A percentile compares a stretch with the other conserved stretches of the same genome.
phyloP scores from a whole-genome alignment of 495 filamentous ascomycete species.

The Penicillium soppii region DNA sequence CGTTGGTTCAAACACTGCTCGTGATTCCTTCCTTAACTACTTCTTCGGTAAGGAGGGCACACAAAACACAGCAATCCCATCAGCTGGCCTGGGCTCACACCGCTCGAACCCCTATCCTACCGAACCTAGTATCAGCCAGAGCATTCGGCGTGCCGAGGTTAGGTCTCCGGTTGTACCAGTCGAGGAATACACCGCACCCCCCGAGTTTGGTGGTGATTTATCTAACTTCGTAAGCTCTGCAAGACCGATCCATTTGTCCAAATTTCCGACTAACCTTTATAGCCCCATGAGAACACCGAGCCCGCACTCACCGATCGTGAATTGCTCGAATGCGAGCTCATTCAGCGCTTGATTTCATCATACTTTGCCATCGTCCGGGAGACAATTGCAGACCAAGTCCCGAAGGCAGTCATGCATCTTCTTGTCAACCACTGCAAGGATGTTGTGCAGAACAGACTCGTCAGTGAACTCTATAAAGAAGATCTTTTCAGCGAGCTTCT shows the following conservation, averaged over 20 bases:
- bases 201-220: constrained; percentile 49
- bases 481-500: constrained; percentile 88
- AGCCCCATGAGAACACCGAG: constrained; percentile 53
- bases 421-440: constrained; percentile 98
- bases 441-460: constrained; percentile 92
- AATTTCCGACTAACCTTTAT: constrained; percentile 11
- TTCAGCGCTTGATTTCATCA: constrained; percentile 90
- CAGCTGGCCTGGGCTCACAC: constrained; percentile 38
- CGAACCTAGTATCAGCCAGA: constrained; percentile 82
- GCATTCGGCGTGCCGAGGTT: constrained; percentile 72
- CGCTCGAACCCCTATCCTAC: constrained; percentile 70
- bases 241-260: neutral
- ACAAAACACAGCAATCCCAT: constrained; percentile 37
- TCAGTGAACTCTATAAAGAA: constrained; percentile 94
- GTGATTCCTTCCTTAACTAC: constrained; percentile 94
- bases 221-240: constrained; percentile 57
- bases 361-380: constrained; percentile 99
- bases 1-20: constrained; percentile 51
- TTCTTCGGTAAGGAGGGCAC: constrained; percentile 93
- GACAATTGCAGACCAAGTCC: constrained; percentile 95
- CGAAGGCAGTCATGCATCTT: constrained; percentile 98
- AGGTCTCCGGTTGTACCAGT: constrained; percentile 37
- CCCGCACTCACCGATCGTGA: constrained; percentile 92
- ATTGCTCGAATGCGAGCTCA: constrained; percentile 94
- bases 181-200: constrained; percentile 41